phyloP scores from a whole-genome alignment of 2,329 filamentous ascomycete genomes.

The Polychaeton citri region DNA sequence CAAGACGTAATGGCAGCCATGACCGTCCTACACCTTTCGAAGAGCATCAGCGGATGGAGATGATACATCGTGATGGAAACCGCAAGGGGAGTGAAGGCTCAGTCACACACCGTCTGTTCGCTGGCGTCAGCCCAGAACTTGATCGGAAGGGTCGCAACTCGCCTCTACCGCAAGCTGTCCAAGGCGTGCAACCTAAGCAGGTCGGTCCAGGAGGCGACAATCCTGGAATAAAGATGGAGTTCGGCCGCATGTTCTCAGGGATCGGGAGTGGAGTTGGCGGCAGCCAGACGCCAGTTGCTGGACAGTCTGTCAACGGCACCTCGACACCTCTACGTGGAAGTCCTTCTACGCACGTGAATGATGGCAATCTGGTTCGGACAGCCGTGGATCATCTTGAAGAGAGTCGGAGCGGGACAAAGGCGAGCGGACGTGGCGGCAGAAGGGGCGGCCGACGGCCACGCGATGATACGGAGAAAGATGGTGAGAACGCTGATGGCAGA shows the following conservation, averaged over 20 bases:
- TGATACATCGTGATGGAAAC: conserved; percentile 11
- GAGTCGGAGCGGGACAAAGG: conserved; percentile 28
- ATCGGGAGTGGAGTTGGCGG: conserved; percentile 57
- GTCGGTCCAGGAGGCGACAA: conserved; percentile 62
- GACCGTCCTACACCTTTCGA: conserved; percentile 25
- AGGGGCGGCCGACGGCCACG: conserved; percentile 56
- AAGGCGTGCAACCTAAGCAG: conserved; percentile 73
- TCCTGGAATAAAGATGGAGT: conserved; percentile 84
- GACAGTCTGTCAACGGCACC: conserved; percentile 35
- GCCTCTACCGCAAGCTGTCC: conserved; percentile 82
- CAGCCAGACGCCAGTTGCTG: conserved; percentile 33
- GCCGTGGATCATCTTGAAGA: conserved; percentile 20
- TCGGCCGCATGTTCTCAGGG: conserved; percentile 90
- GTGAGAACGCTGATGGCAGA: conserved; percentile 52
- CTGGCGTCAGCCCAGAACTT: conserved; percentile 61
- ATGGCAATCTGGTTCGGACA: conserved; percentile 12
- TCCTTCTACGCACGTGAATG: conserved; percentile 16
- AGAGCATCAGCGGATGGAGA: conserved; percentile 33
- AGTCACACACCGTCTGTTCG: conserved; percentile 42
- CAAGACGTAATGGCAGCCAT: conserved; percentile 15
- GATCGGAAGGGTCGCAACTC: conserved; percentile 74
- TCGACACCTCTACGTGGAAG: conserved; percentile 37
- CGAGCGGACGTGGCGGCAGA: conserved; percentile 26
- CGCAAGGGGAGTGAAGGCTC: conserved; percentile 24
- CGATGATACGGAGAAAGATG: conserved; percentile 57